These are phyloP conservation scores for Didymellaceae sp. DNA, from an alignment of 2,329 filamentous ascomycete species.

Conservation along the genomic window DNA sequence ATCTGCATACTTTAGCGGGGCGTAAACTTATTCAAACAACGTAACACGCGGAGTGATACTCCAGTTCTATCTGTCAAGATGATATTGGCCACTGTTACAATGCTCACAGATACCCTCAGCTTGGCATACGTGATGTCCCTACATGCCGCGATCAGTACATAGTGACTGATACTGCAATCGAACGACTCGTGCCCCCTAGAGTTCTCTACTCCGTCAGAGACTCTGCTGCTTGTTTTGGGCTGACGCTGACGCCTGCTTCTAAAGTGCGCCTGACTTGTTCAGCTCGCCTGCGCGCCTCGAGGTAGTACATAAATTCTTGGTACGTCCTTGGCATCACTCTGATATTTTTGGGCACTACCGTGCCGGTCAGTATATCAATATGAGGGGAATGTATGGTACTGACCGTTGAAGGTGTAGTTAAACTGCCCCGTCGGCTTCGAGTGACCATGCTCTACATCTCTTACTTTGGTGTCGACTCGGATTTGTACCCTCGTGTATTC, in stretches of 20 bases:
- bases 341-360: constrained; percentile 65
- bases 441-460: constrained; percentile 73
- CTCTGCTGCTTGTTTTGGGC: constrained; percentile 40
- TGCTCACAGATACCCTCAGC: no score
- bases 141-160: no score
- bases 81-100: no score
- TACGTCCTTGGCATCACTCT: constrained; percentile 71
- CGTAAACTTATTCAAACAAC: no score
- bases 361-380: background rate
- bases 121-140: no score
- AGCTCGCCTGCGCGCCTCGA: constrained; percentile 65
- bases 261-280: constrained; percentile 54
- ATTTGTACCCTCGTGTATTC: constrained; percentile 70
- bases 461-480: constrained; percentile 73
- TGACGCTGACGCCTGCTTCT: constrained; percentile 37
- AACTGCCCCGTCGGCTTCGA: constrained; percentile 75
- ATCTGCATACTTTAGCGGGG: no score
- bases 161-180: background rate
- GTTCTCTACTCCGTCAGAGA: constrained; percentile 42
- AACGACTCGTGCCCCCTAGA: background rate
- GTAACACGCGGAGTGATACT: no score
- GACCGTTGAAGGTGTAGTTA: constrained; percentile 70
- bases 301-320: constrained; percentile 69
- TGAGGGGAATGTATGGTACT: background rate
- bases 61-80: no score